Evolutionary conservation across 2,329 filamentous ascomycete genomes (phyloP), one percentile per base, ranked within the genome.

Genomic region (Colletotrichum tamarilloi): DNA sequence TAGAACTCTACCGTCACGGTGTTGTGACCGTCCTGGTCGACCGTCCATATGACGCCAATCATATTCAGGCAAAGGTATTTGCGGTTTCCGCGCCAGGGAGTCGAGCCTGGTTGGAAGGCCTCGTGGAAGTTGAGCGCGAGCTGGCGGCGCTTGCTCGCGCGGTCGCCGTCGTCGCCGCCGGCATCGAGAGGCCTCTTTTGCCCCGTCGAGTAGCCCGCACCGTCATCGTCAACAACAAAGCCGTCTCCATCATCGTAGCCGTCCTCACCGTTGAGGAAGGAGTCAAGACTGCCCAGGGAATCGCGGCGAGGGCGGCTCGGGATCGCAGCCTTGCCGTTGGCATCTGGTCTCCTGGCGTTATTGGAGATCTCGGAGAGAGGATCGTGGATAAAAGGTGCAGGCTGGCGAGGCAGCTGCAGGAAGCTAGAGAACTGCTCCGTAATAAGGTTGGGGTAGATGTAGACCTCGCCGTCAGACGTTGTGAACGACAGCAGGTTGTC

Each of bases 1-100:
- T 98, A 98, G 81, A 99, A 99, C 79, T 98, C 97, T 2, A 98
- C 95, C 0, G 95, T 98, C 12, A 99, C 92, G 1, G 97, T 99
- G 80, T 98, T 91, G 77, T 96, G 93, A 0, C 93, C 94, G 79
- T 98, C 95, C 82, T 99, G 97, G 77, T 98, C 94, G 22, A 99
- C 94, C 0, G 96, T 98, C 95, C 97, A 99, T 9, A 98, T 94
- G 79, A 97, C 97, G 1, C 97, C 97, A 66, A 95, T 94, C 72
- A 99, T 85, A 80, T 98, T 98, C 53, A 98, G 89, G 79, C 95
- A 98, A 1, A 99, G 88, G 80, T 99, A 98, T 80, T 96, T 94
- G 75, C 97, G 89, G 81, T 98, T 97, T 1, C 97, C 97, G 75
- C 95, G 91, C 97, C 97, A 99, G 0, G 96, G 96, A 0, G 97